phyloP scores from a whole-genome alignment of 2,329 filamentous ascomycete genomes.

The Alternaria triticina region DNA sequence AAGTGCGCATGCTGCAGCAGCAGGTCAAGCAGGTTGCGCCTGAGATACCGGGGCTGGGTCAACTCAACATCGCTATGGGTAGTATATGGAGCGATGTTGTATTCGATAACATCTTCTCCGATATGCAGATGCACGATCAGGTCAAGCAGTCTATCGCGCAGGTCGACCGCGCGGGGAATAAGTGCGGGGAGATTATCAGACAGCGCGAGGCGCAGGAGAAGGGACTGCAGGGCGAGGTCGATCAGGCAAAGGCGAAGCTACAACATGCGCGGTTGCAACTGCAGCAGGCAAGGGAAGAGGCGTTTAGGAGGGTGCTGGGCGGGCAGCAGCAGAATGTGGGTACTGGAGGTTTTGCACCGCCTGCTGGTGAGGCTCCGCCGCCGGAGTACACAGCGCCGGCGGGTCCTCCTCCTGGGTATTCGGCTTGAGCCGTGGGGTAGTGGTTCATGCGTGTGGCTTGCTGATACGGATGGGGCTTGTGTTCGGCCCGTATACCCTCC shows the following conservation, averaged over 20 bases:
- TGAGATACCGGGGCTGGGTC: slow-evolving; percentile 46
- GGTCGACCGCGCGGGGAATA: slow-evolving; percentile 25
- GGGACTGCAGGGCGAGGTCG: slow-evolving; percentile 28
- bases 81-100: slow-evolving; percentile 59
- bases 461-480: neutral
- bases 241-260: slow-evolving; percentile 42
- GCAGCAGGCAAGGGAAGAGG: slow-evolving; percentile 54
- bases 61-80: slow-evolving; percentile 54
- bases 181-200: slow-evolving; percentile 44
- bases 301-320: slow-evolving; percentile 47
- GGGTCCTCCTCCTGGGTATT: slow-evolving; percentile 9
- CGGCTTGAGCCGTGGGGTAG: neutral
- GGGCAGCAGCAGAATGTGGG: slow-evolving; percentile 5
- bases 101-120: slow-evolving; percentile 63
- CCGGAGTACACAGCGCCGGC: slow-evolving; percentile 17
- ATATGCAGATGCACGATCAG: slow-evolving; percentile 60
- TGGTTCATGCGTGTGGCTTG: neutral
- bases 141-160: slow-evolving; percentile 55
- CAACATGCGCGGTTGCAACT: slow-evolving; percentile 43
- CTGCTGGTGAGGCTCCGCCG: slow-evolving; percentile 8
- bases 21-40: slow-evolving; percentile 53
- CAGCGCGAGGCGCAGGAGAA: slow-evolving; percentile 39
- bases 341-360: neutral
- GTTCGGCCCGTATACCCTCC: neutral
- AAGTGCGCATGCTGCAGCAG: slow-evolving; percentile 47